Evolutionary conservation across 1,284 basidiomycete species (phyloP).

Genomic region (Anthracocystis panici-leucophaei): DNA sequence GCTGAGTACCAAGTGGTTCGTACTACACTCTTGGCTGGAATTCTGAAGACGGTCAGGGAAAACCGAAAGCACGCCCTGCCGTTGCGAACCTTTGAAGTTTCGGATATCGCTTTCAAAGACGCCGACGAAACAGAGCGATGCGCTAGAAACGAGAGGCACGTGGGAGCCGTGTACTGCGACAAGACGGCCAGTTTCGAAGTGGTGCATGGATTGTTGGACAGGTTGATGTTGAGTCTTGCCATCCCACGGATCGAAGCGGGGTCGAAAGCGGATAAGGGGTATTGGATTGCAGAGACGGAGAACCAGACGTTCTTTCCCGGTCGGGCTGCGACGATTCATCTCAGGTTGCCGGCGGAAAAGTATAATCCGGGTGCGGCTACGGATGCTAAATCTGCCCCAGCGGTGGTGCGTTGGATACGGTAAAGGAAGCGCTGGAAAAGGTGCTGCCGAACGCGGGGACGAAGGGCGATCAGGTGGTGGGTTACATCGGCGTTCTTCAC

Average conservation of each 20-base stretch:
- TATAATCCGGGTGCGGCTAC: constrained; percentile 35
- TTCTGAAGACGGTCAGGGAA: constrained; percentile 96
- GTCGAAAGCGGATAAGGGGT: constrained; percentile 76
- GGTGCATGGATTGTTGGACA: constrained; percentile 92
- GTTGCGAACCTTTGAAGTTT: constrained; percentile 91
- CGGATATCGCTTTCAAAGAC: constrained; percentile 94
- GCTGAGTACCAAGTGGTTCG: constrained; percentile 98
- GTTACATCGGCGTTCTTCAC: constrained; percentile 62
- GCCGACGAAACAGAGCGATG: constrained; percentile 78
- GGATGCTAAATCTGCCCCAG: constrained; percentile 1
- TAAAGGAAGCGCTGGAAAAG: constrained; percentile 32
- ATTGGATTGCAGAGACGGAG: constrained; percentile 80
- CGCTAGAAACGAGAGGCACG: constrained; percentile 85
- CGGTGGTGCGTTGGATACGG: constrained; percentile 27
- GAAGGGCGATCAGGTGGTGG: constrained; percentile 30
- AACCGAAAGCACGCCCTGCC: constrained; percentile 94
- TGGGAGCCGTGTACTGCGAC: constrained; percentile 93
- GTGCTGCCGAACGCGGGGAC: constrained; percentile 10
- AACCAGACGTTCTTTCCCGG: constrained; percentile 94
- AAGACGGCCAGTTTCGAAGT: constrained; percentile 97
- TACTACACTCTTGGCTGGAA: constrained; percentile 91
- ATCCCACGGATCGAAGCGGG: constrained; percentile 82
- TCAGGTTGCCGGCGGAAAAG: constrained; percentile 73
- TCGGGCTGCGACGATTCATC: constrained; percentile 89
- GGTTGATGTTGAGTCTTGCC: constrained; percentile 93